Percentiles rank a stretch among this genome's conserved stretches.
Evolutionary conservation across 176 grass and related monocot species (phyloP).

Genomic region (Bonia amplexicaulis): DNA sequence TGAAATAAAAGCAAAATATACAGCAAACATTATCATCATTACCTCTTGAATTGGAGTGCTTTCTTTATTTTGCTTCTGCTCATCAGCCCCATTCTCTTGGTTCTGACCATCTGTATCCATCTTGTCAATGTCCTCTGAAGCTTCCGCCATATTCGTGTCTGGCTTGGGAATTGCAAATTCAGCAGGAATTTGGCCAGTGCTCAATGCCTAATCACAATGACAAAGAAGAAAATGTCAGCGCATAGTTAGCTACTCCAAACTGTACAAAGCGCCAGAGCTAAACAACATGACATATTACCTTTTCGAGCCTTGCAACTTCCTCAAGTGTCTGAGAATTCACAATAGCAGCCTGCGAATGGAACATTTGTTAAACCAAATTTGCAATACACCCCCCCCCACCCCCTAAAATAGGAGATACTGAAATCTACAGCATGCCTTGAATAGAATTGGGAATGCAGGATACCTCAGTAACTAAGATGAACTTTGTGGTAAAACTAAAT

Average conservation of each 20-base stretch:
- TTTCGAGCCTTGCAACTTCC: slow-evolving; percentile 90
- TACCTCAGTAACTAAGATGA: not conserved
- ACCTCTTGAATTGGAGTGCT: slow-evolving; percentile 60
- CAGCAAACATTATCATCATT: not conserved
- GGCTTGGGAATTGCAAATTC: slow-evolving; percentile 74
- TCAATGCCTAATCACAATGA: slow-evolving; percentile 52
- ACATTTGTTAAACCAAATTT: not conserved
- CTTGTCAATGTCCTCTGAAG: slow-evolving; percentile 46
- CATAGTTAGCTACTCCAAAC: not conserved
- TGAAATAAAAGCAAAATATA: not conserved
- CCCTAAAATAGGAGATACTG: not conserved
- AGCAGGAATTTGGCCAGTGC: slow-evolving; percentile 75
- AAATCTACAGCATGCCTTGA: not conserved
- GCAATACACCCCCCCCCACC: not conserved
- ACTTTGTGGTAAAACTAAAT: not conserved
- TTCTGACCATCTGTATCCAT: slow-evolving; percentile 67
- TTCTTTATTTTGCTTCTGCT: slow-evolving; percentile 49
- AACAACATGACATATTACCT: slow-evolving; percentile 33
- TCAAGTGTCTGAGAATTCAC: slow-evolving; percentile 93
- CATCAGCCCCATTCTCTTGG: slow-evolving; percentile 35
- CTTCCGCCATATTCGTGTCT: slow-evolving; percentile 43
- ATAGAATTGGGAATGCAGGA: not conserved
- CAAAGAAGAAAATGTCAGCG: not conserved
- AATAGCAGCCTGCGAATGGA: slow-evolving; percentile 66
- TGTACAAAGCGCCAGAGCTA: not conserved